Evolutionary conservation across 805 yeast genomes (phyloP), one percentile per base, ranked within the genome.

Genomic region (Monosporozyma aerobia): DNA sequence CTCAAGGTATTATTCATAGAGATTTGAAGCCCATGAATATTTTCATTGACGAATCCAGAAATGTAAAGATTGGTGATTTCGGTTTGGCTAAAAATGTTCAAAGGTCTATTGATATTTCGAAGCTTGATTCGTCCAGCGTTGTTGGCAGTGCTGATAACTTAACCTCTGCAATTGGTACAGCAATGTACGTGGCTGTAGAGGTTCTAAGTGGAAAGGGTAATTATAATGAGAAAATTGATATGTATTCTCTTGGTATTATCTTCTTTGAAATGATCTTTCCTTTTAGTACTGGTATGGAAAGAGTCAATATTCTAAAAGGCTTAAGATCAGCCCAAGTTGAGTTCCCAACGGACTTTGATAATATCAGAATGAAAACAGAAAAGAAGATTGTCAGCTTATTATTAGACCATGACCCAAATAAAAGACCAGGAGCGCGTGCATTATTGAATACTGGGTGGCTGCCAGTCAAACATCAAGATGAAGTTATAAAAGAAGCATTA

Each of bases 21-120:
- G 99, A 94, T 65, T 75, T 94, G 60, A 94, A 94, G 66, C 98
- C 99, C 1, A 87, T 87, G 78, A 94, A 94, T 65, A 88, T 94
- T 64, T 94, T 94, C 73, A 90, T 94, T 60, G 99, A 94, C 68
- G 86, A 85, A 57, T 79, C 87, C 1, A 83, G 86, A 59, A 90
- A 92, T 63, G 83, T 94, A 54, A 94, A 94, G 65, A 85, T 94
- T 44, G 99, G 99, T 62, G 99, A 94, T 65, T 94, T 94, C 69
- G 99, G 99, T 0, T 77, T 94, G 53, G 99, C 99, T 0, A 90
- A 90, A 58, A 90, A 84, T 63, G 90, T 87, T 1, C 94, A 87
- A 63, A 74, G 71, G 53, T 61, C 79, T 2, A 60, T 66, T 3
- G 69, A 69, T 30, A 57, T 68, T 25, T 54, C 70, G 22, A 69